phyloP scores from a whole-genome alignment of 306 rosid genomes.

The Prunus dulcis region DNA sequence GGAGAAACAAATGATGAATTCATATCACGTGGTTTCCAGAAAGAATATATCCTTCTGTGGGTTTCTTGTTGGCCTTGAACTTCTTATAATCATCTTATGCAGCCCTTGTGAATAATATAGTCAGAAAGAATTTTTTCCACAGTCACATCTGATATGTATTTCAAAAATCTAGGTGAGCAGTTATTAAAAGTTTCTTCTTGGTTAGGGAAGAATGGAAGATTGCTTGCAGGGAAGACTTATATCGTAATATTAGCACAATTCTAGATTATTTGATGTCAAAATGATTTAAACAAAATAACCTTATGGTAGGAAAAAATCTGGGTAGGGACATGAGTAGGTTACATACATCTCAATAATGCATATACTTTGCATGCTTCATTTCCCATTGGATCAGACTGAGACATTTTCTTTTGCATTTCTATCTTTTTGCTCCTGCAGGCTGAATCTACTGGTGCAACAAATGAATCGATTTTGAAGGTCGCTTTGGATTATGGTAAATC shows the following conservation, averaged over 20 bases:
- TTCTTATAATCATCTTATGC: background rate
- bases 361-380: slow-evolving; percentile 2
- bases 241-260: background rate
- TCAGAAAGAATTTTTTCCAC: background rate
- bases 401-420: background rate
- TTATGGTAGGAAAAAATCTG: background rate
- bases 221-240: background rate
- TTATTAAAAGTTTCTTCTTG: no score
- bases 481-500: slow-evolving; percentile 87
- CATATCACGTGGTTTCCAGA: background rate
- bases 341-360: background rate
- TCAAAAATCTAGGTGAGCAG: background rate
- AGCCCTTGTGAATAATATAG: background rate
- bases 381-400: background rate
- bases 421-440: slow-evolving; percentile 41
- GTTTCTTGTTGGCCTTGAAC: background rate
- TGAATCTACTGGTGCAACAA: slow-evolving; percentile 61
- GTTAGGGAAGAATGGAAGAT: background rate
- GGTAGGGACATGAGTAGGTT: background rate
- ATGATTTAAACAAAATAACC: background rate
- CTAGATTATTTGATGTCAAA: background rate
- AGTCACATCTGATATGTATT: background rate
- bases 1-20: background rate
- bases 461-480: slow-evolving; percentile 81
- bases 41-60: background rate